Evolutionary conservation across 139 green algal genomes (phyloP), one percentile per base, ranked within the genome.

Genomic region (Chlorella ohadii): DNA sequence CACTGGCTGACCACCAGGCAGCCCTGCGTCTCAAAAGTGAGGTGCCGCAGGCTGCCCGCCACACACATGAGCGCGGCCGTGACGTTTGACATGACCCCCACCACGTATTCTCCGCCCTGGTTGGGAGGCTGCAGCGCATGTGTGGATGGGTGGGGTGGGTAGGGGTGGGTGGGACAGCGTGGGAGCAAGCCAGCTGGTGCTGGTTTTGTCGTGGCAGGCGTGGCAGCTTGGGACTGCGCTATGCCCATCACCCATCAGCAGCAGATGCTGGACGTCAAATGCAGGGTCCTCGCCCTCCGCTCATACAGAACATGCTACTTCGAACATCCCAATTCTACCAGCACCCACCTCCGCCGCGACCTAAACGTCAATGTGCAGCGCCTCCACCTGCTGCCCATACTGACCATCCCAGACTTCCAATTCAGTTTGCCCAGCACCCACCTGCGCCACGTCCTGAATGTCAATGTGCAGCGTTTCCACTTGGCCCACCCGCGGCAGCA

Each of bases 391-490:
- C 7, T 11, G 7, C 44, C 6, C 44, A 11, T 11, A 55, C 6
- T 11, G 7, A 11, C 11, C 11, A 6, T 55, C 6, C 44, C 6
- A 6, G 11, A 55, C n/a, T 55, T 55, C 44, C 44, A 55, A 6
- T 55, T 11, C 3, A 16, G 15, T 5, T 1, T 4, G 1, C 0
- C 2, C 0, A 38, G 56, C 56, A 81, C 75, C 56, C 75, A 81
- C 75, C 51, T 59, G 51, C 57, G 75, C 56, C 0, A 28, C 25
- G 5, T 81, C 75, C 12, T 71, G 55, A 25, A 81, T 71, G 34
- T 81, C 75, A 1, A 81, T 70, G 75, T 57, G 56, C 20, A 81
- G 75, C 11, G 75, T 38, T 12, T 81, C 57, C 23, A 81, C 75
- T 3, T 34, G 56, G 23, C 19, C 36, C 4, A 61, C 75, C 3